Base-by-base conservation (phyloP, 1,284 basidiomycete genomes). In the Moniliophthora roreri region DNA sequence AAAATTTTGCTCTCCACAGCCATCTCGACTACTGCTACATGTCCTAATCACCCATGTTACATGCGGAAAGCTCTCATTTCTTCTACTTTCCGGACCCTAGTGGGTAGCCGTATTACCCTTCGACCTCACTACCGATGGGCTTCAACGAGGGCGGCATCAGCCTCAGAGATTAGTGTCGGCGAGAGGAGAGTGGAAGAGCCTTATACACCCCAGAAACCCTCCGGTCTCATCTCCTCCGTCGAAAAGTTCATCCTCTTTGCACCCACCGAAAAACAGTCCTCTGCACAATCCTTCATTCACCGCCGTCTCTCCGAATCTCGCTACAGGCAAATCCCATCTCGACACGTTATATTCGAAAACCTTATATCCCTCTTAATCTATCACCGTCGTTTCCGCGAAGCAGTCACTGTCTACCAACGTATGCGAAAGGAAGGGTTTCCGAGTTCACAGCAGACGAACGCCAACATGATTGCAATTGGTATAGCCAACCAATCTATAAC, bases 361-460 rank as follows among this genome's bases (percentile, higher is more conserved):
- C 59, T 69, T 28, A 69, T 75, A 16, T 55, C 65, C 4, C 60
- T 70, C 35, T 73, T 79, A 52, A 63, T 77, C 26, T 60, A 69
- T 2, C 57, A 68, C 39, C 62, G 63, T 1, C 56, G 64, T 9
- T 73, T 75, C 52, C 58, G 62, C 9, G 62, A 68, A 32, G 80
- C 80, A 0, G 61, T 68, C 6, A 58, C 63, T 3, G 63, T 81
- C 4, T 73, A 78, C 58, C 60, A 68, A 2, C 67, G 69, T 15
- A 79, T 84, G 76, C 53, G 64, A 16, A 58, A 65, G 2, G 71
- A 75, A 21, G 72, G 73, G 7, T 67, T 75, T 49, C 45, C 73
- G 2, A 69, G 73, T 0, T 65, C 73, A 11, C 54, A 66, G 7
- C 53, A 67, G 9, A 69, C 78, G 9, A 69, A 74, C 50, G 70